Conservation (phyloP, 768 basidiomycete species). For the Exidia glandulosa region DNA sequence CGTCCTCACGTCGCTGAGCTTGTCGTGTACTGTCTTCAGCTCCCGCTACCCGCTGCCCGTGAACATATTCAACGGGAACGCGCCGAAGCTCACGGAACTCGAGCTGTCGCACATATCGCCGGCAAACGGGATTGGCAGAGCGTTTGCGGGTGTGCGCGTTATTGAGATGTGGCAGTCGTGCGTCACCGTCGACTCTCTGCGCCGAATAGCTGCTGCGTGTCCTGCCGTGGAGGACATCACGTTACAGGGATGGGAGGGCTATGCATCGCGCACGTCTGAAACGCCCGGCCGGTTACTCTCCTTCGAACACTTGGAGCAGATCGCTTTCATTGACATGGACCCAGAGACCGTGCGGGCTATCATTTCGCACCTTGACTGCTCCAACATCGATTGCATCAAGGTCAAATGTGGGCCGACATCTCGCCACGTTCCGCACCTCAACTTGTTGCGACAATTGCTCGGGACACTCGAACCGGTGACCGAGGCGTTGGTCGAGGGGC, state of each 20-base stretch:
- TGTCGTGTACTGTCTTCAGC: neutral
- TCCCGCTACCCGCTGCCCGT: neutral
- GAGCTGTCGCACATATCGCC: neutral
- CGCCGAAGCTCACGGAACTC: neutral
- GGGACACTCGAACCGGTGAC: neutral
- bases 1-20: neutral
- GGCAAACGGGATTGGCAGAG: neutral
- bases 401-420: neutral
- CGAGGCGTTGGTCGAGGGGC: neutral
- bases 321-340: neutral
- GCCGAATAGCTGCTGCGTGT: neutral
- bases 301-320: neutral
- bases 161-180: neutral
- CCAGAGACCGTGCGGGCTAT: neutral
- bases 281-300: neutral
- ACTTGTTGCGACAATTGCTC: neutral
- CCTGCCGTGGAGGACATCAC: neutral
- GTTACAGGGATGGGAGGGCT: neutral
- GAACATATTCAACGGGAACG: neutral
- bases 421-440: neutral
- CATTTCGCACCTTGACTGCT: neutral
- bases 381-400: neutral
- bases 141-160: neutral
- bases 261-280: neutral
- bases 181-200: neutral